Conservation (phyloP, 106 monocot species). For the Narthecium ossifragum region DNA sequence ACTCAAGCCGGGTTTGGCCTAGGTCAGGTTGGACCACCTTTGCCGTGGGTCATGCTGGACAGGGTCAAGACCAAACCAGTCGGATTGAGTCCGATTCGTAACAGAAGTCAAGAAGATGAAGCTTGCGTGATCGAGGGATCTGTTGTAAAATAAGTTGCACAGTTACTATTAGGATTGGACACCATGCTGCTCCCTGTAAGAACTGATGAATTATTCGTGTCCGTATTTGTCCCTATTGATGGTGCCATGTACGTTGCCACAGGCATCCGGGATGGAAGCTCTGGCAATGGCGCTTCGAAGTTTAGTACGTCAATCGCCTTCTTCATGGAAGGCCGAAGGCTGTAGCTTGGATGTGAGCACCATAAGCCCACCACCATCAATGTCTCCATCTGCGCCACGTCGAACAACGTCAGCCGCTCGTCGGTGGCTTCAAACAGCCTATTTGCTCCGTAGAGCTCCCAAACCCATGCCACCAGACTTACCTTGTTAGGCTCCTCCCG, state of each 20-base stretch:
- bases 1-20: no score
- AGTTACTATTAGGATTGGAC: no score
- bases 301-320: neutral
- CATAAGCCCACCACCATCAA: neutral
- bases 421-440: neutral
- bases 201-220: no score
- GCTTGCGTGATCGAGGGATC: no score
- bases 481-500: neutral
- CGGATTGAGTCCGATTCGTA: no score
- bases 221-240: no score
- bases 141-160: no score
- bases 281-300: neutral
- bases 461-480: neutral
- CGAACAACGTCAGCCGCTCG: neutral
- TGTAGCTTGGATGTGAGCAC: neutral
- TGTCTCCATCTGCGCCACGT: neutral
- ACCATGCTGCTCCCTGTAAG: no score
- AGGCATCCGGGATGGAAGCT: neutral
- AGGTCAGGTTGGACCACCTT: no score
- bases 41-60: no score
- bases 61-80: no score
- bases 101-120: no score
- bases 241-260: neutral
- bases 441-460: neutral
- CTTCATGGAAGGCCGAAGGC: neutral